A percentile compares a stretch with the other conserved stretches of the same genome.
Evolutionary conservation across 2,329 filamentous ascomycete species (phyloP).

Genomic region (Arthrobotrys megalospora): DNA sequence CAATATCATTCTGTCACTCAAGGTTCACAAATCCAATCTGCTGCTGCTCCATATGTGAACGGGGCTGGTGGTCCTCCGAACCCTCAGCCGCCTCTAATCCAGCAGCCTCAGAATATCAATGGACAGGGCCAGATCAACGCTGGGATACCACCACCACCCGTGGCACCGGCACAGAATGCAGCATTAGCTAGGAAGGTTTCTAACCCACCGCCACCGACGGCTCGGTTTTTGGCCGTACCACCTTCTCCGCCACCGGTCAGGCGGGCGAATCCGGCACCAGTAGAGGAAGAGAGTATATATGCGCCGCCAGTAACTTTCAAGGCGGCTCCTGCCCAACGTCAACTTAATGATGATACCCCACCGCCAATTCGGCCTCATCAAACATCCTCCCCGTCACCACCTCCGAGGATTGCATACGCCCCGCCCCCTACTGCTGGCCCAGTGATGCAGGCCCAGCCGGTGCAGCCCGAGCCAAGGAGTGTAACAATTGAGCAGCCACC

Average conservation of each 20-base stretch:
- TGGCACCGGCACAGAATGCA: neutral
- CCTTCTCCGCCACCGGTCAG: conserved; percentile 51
- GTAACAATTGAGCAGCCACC: conserved; percentile 4
- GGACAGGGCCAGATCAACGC: conserved; percentile 20
- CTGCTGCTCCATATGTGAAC: conserved; percentile 21
- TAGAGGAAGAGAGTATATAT: conserved; percentile 54
- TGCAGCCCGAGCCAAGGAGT: conserved; percentile 17
- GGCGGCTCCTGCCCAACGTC: neutral
- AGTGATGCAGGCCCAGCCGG: conserved; percentile 2
- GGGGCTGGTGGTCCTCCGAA: conserved; percentile 15
- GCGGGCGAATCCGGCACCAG: conserved; percentile 14
- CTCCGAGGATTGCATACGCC: conserved; percentile 39
- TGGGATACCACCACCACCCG: conserved; percentile 41
- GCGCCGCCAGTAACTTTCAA: conserved; percentile 37
- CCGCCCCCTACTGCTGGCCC: conserved; percentile 26
- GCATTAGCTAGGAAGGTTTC: conserved; percentile 38
- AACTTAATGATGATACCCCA: conserved; percentile 30
- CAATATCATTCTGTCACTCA: conserved; percentile 47
- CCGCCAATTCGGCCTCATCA: conserved; percentile 47
- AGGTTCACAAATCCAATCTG: conserved; percentile 25
- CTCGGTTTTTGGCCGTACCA: conserved; percentile 48
- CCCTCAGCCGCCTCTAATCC: conserved; percentile 16
- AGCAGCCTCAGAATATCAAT: conserved; percentile 8
- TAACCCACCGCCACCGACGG: conserved; percentile 49
- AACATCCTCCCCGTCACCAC: conserved; percentile 54